Base-by-base conservation (phyloP, 306 rosid species). In the peach (Prunus persica) region DNA sequence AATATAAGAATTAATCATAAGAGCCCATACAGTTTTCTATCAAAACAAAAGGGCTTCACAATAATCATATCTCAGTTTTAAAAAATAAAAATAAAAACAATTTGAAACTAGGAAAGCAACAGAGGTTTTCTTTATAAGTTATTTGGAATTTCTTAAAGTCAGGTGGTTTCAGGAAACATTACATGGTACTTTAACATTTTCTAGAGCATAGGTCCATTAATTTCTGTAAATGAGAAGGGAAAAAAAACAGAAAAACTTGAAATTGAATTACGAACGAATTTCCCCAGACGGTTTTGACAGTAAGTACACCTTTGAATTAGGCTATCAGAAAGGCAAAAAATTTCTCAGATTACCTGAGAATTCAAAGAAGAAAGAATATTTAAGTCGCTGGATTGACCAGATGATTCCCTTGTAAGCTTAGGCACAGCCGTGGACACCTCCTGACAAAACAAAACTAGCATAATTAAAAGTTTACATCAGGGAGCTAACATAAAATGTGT, bases 301-400 rank as follows among this genome's bases (percentile, higher is more conserved):
- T 20, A n/a, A 71, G 20, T 66, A 77, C 47, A 57, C 75, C 54
- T 49, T 51, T 55, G 43, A 71, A 46, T 60, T 49, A 43, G n/a
- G 38, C 61, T 57, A 52, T 63, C 79, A 74, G 69, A 67, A 52
- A 63, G 68, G 55, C 30, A 5, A 25, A 74, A 83, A 72, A 49
- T 52, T 74, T 66, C 80, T 70, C 45, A 27, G 64, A 77, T 83
- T 81, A 94, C 98, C 92, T 94, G 98, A 86, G 96, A 92, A 82
- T 94, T 94, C 86, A 94, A 87, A 71, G 98, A 94, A 72, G 97
- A 94, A 72, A 94, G 97, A 87, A 94, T 90, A 84, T 88, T 87
- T 84, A 94, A 89, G 91, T 94, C 98, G 30, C 96, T 91, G 91
- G 78, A 94, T 56, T 90, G 98, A 41, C 92, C 74, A 80, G 98